Base-by-base conservation (phyloP, 2,329 filamentous ascomycete genomes). In the Apiospora arundinis region DNA sequence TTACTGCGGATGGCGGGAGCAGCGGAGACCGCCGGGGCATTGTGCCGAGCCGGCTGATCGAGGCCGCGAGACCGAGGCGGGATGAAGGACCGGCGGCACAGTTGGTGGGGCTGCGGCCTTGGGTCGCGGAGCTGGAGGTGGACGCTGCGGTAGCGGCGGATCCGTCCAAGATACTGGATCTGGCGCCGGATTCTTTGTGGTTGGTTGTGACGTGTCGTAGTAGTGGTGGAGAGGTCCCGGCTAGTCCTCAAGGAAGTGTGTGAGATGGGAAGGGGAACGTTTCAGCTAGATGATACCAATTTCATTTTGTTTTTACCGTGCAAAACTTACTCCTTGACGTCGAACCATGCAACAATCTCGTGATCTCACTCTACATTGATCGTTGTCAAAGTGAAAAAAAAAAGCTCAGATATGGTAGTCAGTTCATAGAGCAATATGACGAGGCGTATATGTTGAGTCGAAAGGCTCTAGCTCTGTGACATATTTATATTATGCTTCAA, bases 151-250 rank as follows among this genome's bases (percentile, higher is more conserved):
- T 8, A 7, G 42, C 14, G 8, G n/a, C 65, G 2, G 16, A 32
- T 18, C 42, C 42, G 2, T 45, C 42, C 11, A 46, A 25, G 23
- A 21, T n/a, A 6, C 14, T 67, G 23, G 28, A 32, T 12, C 14
- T 67, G 42, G 65, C 65, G 23, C 65, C 65, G 2, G n/a, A 44
- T 14, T 28, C 65, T 14, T n/a, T 67, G 42, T 67, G 65, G 65
- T 14, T 67, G 2, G 65, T 67, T 14, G 40, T 67, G 1, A 46
- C 42, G 52, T 6, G 52, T 1, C 28, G 28, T 18, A 60, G 16
- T 18, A 21, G 28, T 18, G 52, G 14, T 8, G 16, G 5, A 14
- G 28, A 37, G 8, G 32, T 21, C 3, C 16, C 16, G 5, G 52
- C 52, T 60, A 25, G 28, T 0, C 9, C 6, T 3, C 37, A n/a